Evolutionary conservation across 768 basidiomycete species (phyloP), one percentile per base, ranked within the genome.

Genomic region (Lactarius sp.): DNA sequence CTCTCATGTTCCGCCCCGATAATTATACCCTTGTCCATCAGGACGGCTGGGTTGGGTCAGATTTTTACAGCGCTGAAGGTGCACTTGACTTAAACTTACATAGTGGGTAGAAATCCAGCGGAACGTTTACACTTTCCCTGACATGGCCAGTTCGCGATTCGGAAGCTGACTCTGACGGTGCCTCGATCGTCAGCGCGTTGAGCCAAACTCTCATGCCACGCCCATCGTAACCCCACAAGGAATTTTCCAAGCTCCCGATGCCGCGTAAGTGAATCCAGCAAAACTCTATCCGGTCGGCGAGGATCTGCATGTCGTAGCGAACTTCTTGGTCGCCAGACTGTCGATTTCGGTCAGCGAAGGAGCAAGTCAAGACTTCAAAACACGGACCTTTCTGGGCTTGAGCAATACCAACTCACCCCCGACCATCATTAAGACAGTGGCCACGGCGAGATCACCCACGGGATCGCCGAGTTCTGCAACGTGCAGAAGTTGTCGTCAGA

Each of bases 21-120:
- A 67, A 99, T 94, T 68, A 99, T 97, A 1, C 95, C 96, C 72
- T 98, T 99, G 74, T 98, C 95, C 94, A 98, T 98, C 31, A 99
- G 81, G 7, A 94, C 94, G 61, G 96, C 96, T 98, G 69, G 37
- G 56, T 13, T 41, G 31, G 5, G 20, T 39, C 20, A 47, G 13
- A 59, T 37, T 22, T 42, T 65, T 42, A 65, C 62, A 65, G 63
- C 61, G 36, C 18, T n/a, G 64, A 31, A 49, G 46, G 13, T 12
- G 54, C 10, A 8, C 34, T 63, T 31, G 55, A n/a, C 22, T 33
- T n/a, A 20, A 52, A 76, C 80, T 70, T 71, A 98, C 96, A 98
- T 18, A 99, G 74, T 0, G 96, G 96, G 72, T 98, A 99, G 71
- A 98, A 99, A 68, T 97, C 91, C 14, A 98, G 77, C 5, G 87